A percentile compares a stretch with the other conserved stretches of the same genome.
Evolutionary conservation across 768 basidiomycete species (phyloP).

Genomic region (Russula lepida): DNA sequence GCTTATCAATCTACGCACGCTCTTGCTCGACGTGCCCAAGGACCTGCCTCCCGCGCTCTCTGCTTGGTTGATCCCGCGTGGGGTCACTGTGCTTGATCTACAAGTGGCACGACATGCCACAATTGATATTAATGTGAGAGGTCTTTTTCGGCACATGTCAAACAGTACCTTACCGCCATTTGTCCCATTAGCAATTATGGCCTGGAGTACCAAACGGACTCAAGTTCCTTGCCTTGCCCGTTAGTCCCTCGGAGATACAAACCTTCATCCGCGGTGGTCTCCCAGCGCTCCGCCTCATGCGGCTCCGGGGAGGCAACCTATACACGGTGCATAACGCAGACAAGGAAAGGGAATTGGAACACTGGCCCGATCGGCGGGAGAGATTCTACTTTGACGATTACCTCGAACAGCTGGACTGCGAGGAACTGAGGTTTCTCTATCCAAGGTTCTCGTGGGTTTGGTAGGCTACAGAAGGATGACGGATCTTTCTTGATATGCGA

Average conservation of each 20-base stretch:
- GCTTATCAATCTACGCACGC: conserved; percentile 40
- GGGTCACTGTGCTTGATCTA: conserved; percentile 39
- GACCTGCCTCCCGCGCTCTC: conserved; percentile 57
- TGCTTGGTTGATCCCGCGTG: conserved; percentile 54
- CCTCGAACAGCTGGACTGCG: conserved; percentile 13
- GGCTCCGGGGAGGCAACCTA: background rate
- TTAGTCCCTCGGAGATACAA: background rate
- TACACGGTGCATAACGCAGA: conserved; percentile 3
- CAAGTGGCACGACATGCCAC: conserved; percentile 29
- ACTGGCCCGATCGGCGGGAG: conserved; percentile 5
- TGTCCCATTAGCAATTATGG: conserved; percentile 7
- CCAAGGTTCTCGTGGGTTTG: conserved; percentile 6
- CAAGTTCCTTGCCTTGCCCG: conserved; percentile 24
- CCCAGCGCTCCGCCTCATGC: conserved; percentile 7
- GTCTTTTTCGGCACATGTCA: no score
- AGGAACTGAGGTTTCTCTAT: conserved; percentile 5
- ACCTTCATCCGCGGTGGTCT: background rate
- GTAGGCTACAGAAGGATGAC: background rate
- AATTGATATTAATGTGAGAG: conserved; percentile 18
- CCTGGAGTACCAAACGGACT: conserved; percentile 22
- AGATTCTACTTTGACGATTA: conserved; percentile 15
- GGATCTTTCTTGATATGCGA: background rate
- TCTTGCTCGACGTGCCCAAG: conserved; percentile 55
- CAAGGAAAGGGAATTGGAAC: conserved; percentile 4
- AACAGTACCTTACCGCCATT: conserved; percentile 26